phyloP scores from a whole-genome alignment of 371 early-diverging fungal species.

The Mortierella polycephala region DNA sequence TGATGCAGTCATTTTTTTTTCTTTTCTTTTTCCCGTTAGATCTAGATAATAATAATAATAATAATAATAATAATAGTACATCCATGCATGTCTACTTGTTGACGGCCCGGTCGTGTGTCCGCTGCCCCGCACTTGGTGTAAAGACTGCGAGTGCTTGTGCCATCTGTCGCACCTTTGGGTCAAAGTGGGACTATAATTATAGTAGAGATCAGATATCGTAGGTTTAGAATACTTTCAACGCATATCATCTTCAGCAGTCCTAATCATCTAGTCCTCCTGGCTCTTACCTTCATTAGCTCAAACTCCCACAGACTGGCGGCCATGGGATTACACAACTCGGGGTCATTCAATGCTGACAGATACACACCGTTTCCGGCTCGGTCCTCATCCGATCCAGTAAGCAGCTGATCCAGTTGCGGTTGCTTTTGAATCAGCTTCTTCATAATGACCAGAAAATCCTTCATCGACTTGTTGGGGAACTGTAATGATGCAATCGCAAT shows the following conservation, averaged over 20 bases:
- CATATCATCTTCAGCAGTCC: background rate
- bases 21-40: too few species aligned
- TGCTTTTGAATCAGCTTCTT: constrained; percentile 64
- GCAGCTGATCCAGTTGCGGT: constrained; percentile 80
- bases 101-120: constrained; percentile 51
- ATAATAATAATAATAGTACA: too few species aligned
- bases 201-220: too few species aligned
- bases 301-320: constrained; percentile 90
- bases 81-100: constrained; percentile 43
- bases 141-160: constrained; percentile 58
- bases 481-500: constrained; percentile 63
- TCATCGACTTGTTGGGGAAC: constrained; percentile 72
- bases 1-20: too few species aligned
- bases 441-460: constrained; percentile 57
- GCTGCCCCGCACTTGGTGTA: constrained; percentile 49
- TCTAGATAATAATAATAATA: too few species aligned
- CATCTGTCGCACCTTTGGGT: constrained; percentile 75
- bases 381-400: constrained; percentile 87
- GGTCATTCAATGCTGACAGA: constrained; percentile 84
- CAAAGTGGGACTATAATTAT: constrained; percentile 80
- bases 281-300: constrained; percentile 73
- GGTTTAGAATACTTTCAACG: background rate
- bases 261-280: background rate
- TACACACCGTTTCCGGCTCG: constrained; percentile 84
- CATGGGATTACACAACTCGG: constrained; percentile 94